These are phyloP conservation scores for Terfezia boudieri DNA, from an alignment of 495 filamentous ascomycete species.

Conservation along the genomic window DNA sequence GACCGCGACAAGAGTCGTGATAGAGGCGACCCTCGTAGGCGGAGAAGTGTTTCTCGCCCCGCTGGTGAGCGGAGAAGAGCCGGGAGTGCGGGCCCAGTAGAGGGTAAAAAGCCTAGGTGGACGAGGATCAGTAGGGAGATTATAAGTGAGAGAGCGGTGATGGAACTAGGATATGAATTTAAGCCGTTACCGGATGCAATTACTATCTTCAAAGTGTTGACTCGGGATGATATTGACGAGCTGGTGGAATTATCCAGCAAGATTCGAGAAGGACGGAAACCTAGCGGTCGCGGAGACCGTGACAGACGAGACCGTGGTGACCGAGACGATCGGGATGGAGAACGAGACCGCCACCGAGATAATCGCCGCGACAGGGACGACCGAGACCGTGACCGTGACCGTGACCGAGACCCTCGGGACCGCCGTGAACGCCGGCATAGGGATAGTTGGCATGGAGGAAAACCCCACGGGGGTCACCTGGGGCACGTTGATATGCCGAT, in stretches of 20 bases:
- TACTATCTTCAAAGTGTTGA: conserved; percentile 14
- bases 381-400: background rate
- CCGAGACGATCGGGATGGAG: background rate
- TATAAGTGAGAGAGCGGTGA: conserved; percentile 14
- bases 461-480: background rate
- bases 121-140: conserved; percentile 19
- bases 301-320: background rate
- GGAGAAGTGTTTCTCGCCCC: background rate
- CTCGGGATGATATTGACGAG: conserved; percentile 13
- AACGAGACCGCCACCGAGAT: background rate
- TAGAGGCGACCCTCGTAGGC: background rate
- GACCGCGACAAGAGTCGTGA: background rate
- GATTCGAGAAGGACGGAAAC: conserved; percentile 5
- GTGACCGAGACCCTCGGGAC: background rate
- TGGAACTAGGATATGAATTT: conserved; percentile 13
- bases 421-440: background rate
- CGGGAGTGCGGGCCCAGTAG: conserved; percentile 5
- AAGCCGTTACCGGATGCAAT: conserved; percentile 14
- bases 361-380: background rate
- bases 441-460: background rate
- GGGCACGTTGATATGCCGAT: background rate
- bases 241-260: conserved; percentile 12
- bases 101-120: conserved; percentile 12
- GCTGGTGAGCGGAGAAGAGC: conserved; percentile 1
- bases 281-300: background rate